A percentile compares a stretch with the other conserved stretches of the same genome.
Evolutionary conservation across 148 eudicot genomes (phyloP).

Genomic region (Vaccinium vitisidaea): DNA sequence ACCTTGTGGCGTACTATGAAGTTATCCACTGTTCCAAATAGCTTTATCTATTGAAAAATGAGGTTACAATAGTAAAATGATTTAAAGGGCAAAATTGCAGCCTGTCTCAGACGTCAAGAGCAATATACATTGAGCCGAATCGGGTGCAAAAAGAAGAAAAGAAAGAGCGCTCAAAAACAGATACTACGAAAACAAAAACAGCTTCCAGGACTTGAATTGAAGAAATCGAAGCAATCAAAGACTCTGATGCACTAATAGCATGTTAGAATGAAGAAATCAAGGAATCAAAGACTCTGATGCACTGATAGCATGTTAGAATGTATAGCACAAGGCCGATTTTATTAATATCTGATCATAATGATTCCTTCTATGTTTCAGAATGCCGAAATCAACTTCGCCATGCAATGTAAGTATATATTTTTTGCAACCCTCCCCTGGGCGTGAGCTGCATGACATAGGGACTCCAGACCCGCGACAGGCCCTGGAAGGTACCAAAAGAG

Average conservation of each 20-base stretch:
- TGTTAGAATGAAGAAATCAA: neutral
- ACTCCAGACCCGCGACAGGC: no score
- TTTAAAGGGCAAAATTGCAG: neutral
- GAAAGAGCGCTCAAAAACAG: neutral
- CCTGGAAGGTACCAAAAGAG: no score
- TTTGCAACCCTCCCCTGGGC: no score
- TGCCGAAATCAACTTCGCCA: neutral
- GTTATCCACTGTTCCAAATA: neutral
- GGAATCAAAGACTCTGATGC: neutral
- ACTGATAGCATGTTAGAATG: neutral
- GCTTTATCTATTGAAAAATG: neutral
- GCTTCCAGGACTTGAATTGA: neutral
- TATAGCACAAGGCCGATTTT: neutral
- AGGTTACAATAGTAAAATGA: neutral
- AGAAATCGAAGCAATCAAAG: neutral
- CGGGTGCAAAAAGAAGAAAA: neutral
- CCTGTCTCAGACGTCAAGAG: neutral
- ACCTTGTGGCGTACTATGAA: neutral
- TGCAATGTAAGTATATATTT: no score
- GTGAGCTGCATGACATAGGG: no score
- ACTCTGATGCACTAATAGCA: neutral
- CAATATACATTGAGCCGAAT: neutral
- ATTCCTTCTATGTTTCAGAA: neutral
- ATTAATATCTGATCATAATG: neutral
- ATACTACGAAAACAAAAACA: neutral